phyloP scores from a whole-genome alignment of 129 eudicot species.

The Chrysanthemum makinoi region DNA sequence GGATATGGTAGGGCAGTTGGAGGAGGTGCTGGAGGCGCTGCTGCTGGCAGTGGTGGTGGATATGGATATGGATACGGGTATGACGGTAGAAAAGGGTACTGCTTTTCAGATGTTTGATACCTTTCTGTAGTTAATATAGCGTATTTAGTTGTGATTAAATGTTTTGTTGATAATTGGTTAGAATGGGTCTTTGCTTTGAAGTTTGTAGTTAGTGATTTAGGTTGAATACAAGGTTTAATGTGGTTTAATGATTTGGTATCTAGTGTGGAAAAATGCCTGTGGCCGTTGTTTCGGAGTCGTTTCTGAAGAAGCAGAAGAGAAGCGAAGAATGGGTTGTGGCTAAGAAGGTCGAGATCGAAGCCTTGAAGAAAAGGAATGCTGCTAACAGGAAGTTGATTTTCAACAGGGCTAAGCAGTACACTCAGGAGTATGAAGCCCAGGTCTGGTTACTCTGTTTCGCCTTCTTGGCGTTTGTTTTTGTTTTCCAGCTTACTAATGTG shows the following conservation, averaged over 20 bases:
- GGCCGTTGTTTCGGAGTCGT: conserved; percentile 58
- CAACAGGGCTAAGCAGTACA: conserved; percentile 56
- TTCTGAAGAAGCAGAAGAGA: conserved; percentile 80
- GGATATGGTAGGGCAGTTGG: conserved; percentile 46
- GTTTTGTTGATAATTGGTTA: too few species aligned
- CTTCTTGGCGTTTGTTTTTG: too few species aligned
- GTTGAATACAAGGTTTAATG: too few species aligned
- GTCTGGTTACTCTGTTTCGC: too few species aligned
- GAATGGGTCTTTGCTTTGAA: too few species aligned
- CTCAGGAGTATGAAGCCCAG: conserved; percentile 59
- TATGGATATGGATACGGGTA: conserved; percentile 42
- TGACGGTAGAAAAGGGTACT: conserved; percentile 45
- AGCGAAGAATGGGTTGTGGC: conserved; percentile 78
- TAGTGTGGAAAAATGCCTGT: too few species aligned
- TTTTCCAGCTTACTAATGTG: not conserved
- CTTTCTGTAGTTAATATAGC: too few species aligned
- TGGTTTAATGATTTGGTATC: too few species aligned
- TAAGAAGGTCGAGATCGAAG: conserved; percentile 44
- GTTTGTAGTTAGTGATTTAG: too few species aligned
- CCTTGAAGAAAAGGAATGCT: conserved; percentile 51
- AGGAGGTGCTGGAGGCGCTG: conserved; percentile 38
- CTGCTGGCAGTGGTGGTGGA: conserved; percentile 26
- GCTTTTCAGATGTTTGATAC: too few species aligned
- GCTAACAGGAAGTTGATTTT: conserved; percentile 69
- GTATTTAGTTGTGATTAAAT: too few species aligned